Conservation (phyloP, 73 alveolate species). For the Paramecium sexaurelia region DNA sequence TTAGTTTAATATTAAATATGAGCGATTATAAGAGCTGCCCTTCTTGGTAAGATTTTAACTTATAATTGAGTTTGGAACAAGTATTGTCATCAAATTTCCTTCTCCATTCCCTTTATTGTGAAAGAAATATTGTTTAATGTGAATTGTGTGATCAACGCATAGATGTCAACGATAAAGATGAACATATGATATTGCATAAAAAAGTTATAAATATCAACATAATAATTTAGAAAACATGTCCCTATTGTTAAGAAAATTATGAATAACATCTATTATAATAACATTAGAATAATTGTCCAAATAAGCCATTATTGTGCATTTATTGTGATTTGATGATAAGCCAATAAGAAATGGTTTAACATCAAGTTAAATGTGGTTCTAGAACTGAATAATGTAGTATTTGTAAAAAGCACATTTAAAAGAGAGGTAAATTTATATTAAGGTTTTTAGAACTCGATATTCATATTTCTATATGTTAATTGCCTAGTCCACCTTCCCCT, state of each 20-base stretch:
- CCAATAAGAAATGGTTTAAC: not conserved
- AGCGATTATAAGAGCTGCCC: not conserved
- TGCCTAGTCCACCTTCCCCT: not conserved
- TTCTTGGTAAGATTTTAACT: not conserved
- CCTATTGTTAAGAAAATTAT: not conserved
- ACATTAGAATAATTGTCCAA: not conserved
- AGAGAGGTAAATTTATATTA: not conserved
- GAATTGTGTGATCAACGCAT: not conserved
- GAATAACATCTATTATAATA: not conserved
- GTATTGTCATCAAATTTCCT: slow-evolving; percentile 7
- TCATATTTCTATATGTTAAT: not conserved
- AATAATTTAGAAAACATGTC: not conserved
- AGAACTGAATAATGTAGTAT: slow-evolving; percentile 16
- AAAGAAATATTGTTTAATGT: slow-evolving; percentile 2
- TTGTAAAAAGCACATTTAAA: slow-evolving; percentile 1
- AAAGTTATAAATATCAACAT: not conserved
- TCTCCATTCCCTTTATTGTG: slow-evolving; percentile 31
- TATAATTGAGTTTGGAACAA: not conserved
- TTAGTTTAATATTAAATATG: slow-evolving; percentile 3
- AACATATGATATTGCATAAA: not conserved
- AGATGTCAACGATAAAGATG: not conserved
- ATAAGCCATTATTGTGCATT: not conserved
- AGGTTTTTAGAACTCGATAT: not conserved
- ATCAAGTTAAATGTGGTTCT: slow-evolving; percentile 25
- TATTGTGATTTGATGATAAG: not conserved